Percentiles rank a stretch among this genome's conserved stretches.
Conservation (phyloP, 148 eudicot genomes). For the Nepenthes mirabilis region DNA sequence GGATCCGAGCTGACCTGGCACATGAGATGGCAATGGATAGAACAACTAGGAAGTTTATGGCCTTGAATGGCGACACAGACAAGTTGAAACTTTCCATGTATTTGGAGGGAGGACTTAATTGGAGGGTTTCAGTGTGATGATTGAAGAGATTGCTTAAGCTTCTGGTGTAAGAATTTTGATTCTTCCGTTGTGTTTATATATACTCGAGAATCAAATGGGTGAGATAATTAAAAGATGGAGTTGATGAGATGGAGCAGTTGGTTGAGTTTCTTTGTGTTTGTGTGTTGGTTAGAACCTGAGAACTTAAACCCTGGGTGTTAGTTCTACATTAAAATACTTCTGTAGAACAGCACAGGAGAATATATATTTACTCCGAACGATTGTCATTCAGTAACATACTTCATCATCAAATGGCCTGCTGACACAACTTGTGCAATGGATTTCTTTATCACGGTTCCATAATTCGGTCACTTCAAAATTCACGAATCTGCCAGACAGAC, state of each 20-base stretch:
- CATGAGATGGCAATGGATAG: constrained; percentile 23
- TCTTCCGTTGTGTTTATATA: constrained; percentile 15
- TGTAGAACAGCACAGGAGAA: no score
- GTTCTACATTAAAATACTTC: background rate
- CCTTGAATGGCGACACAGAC: constrained; percentile 14
- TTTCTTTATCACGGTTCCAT: no score
- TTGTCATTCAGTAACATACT: no score
- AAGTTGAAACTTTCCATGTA: constrained; percentile 12
- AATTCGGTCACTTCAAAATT: no score
- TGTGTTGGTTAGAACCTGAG: constrained; percentile 38
- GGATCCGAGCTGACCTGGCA: constrained; percentile 35
- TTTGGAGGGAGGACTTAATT: background rate
- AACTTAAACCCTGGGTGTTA: constrained; percentile 13
- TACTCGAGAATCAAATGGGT: background rate
- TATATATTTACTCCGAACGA: no score
- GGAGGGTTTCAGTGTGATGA: background rate
- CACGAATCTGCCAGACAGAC: no score
- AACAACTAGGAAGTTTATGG: constrained; percentile 20
- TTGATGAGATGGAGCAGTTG: constrained; percentile 54
- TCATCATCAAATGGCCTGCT: no score
- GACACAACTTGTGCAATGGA: no score
- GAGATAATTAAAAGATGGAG: constrained; percentile 18
- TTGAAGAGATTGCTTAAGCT: background rate
- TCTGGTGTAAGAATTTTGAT: constrained; percentile 11
- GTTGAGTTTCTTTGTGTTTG: constrained; percentile 7